phyloP scores from a whole-genome alignment of 1,284 basidiomycete species.

The Mixia osmundae region DNA sequence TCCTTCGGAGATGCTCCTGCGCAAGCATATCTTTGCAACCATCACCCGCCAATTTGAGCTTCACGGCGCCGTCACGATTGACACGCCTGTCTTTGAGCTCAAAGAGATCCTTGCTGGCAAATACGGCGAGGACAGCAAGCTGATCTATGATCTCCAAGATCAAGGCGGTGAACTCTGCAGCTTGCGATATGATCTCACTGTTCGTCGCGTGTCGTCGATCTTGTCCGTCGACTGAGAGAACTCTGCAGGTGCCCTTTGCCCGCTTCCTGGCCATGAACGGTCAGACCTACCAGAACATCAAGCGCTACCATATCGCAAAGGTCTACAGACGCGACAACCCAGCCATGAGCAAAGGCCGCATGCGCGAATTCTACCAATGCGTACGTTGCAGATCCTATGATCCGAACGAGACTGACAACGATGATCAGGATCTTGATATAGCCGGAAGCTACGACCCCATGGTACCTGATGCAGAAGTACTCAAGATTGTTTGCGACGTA shows the following conservation, averaged over 20 bases:
- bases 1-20: slow-evolving; percentile 76
- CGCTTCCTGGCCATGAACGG: slow-evolving; percentile 88
- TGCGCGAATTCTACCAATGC: slow-evolving; percentile 97
- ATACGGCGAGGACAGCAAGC: slow-evolving; percentile 90
- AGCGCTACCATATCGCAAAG: slow-evolving; percentile 94
- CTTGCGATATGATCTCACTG: slow-evolving; percentile 86
- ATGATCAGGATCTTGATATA: slow-evolving; percentile 75
- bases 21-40: slow-evolving; percentile 68
- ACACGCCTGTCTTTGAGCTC: slow-evolving; percentile 94
- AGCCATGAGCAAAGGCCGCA: slow-evolving; percentile 90
- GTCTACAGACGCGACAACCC: slow-evolving; percentile 93
- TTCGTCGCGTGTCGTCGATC: slow-evolving; percentile 16
- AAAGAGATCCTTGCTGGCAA: slow-evolving; percentile 89
- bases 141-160: slow-evolving; percentile 94
- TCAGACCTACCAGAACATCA: slow-evolving; percentile 38
- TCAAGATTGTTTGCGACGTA: slow-evolving; percentile 61
- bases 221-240: neutral
- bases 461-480: slow-evolving; percentile 86
- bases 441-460: slow-evolving; percentile 83
- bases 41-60: slow-evolving; percentile 72
- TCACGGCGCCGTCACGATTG: slow-evolving; percentile 77
- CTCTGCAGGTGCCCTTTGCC: slow-evolving; percentile 51
- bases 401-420: neutral
- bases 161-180: slow-evolving; percentile 96
- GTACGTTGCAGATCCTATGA: slow-evolving; percentile 27